Percentiles rank a stretch among this genome's conserved stretches.
phyloP scores from a whole-genome alignment of 176 grass and related monocot species.

The Oryza nivara region DNA sequence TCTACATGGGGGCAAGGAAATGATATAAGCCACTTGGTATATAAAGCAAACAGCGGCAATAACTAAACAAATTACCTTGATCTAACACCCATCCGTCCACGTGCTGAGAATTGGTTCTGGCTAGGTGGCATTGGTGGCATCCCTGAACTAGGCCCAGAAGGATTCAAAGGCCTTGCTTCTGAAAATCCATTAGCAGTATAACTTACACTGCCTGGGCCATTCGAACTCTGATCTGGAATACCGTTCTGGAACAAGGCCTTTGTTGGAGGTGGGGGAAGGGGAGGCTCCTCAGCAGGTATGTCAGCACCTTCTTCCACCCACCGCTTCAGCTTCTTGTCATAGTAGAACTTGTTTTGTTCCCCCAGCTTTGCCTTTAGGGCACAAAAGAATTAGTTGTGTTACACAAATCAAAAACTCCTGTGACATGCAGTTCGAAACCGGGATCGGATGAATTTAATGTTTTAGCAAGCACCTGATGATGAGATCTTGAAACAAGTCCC shows the following conservation, averaged over 20 bases:
- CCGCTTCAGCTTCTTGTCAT: slow-evolving; percentile 90
- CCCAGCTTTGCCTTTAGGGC: slow-evolving; percentile 79
- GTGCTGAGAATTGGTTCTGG: slow-evolving; percentile 92
- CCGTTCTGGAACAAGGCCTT: slow-evolving; percentile 59
- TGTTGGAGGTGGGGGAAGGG: slow-evolving; percentile 81
- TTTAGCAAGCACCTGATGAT: slow-evolving; percentile 63
- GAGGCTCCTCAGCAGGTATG: slow-evolving; percentile 60
- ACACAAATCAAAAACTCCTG: background rate
- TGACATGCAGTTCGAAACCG: background rate
- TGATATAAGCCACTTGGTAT: background rate
- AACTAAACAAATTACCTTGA: slow-evolving; percentile 63
- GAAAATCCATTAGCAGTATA: slow-evolving; percentile 47
- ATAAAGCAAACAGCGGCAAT: background rate
- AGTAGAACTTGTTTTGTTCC: slow-evolving; percentile 89
- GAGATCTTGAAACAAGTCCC: slow-evolving; percentile 73
- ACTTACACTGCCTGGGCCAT: slow-evolving; percentile 35
- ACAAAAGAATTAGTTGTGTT: slow-evolving; percentile 15
- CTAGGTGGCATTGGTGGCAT: slow-evolving; percentile 80
- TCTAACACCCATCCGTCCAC: slow-evolving; percentile 74
- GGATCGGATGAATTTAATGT: background rate
- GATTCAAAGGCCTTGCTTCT: slow-evolving; percentile 39
- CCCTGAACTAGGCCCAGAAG: slow-evolving; percentile 38
- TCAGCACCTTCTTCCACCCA: slow-evolving; percentile 89
- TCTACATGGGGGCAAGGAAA: slow-evolving; percentile 42
- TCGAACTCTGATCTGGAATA: slow-evolving; percentile 52